A percentile compares a stretch with the other conserved stretches of the same genome.
Evolutionary conservation across 176 grass and related monocot species (phyloP).

Genomic region (Stipa capillata): DNA sequence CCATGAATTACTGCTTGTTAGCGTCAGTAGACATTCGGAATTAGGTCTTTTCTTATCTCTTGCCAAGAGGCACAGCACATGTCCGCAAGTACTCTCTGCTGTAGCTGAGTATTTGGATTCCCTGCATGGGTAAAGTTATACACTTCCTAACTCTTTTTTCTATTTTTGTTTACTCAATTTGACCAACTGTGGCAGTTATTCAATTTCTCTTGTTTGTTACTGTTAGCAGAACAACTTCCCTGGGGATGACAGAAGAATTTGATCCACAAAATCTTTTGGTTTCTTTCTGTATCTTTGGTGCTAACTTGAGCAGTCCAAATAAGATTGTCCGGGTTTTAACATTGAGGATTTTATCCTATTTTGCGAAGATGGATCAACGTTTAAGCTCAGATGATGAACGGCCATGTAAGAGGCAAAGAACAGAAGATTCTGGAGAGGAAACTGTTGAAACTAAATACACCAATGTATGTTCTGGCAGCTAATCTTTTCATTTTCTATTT

Average conservation of each 20-base stretch:
- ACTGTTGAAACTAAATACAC: conserved; percentile 38
- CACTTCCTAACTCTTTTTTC: not conserved
- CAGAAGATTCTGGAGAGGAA: conserved; percentile 45
- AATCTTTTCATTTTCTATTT: conserved; percentile 17
- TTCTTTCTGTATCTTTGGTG: conserved; percentile 37
- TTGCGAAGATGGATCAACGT: conserved; percentile 39
- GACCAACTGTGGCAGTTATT: not conserved
- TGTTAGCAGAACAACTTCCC: conserved; percentile 21
- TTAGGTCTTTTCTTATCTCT: conserved; percentile 48
- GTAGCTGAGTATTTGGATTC: conserved; percentile 75
- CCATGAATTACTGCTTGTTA: conserved; percentile 35
- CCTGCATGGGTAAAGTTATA: conserved; percentile 39
- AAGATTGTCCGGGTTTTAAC: conserved; percentile 64
- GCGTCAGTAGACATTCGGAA: conserved; percentile 33
- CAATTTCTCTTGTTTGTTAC: conserved; percentile 11
- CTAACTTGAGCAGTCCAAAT: conserved; percentile 70
- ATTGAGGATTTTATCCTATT: conserved; percentile 80
- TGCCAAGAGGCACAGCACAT: conserved; percentile 70
- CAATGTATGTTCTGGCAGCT: conserved; percentile 52
- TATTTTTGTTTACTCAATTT: not conserved
- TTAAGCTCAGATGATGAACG: conserved; percentile 38
- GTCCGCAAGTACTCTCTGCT: conserved; percentile 61
- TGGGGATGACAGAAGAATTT: conserved; percentile 33
- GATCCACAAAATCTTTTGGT: conserved; percentile 39
- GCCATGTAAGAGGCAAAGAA: conserved; percentile 63